These are phyloP conservation scores for Paecilomyces dactylethromorphus DNA, from an alignment of 2,329 filamentous ascomycete genomes.

Conservation along the genomic window DNA sequence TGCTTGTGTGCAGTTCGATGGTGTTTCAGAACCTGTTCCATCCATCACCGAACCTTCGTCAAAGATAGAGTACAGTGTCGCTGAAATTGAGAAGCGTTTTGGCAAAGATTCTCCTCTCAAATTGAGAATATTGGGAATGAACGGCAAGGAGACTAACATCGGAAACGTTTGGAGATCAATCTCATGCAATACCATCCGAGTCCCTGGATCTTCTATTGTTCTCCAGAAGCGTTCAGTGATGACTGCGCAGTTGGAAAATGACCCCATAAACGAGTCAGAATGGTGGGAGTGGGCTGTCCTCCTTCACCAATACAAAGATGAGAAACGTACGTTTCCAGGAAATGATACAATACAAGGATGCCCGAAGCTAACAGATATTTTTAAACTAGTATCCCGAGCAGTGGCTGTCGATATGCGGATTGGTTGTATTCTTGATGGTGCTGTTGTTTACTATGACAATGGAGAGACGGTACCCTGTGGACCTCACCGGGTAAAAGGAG, in stretches of 20 bases:
- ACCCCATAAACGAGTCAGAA: background rate
- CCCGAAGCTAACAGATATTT: constrained; percentile 17
- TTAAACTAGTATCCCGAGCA: constrained; percentile 25
- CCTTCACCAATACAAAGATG: background rate
- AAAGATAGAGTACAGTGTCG: background rate
- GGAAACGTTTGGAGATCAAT: constrained; percentile 30
- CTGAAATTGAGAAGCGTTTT: constrained; percentile 13
- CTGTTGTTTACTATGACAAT: constrained; percentile 40
- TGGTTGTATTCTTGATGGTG: constrained; percentile 40
- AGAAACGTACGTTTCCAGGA: constrained; percentile 1
- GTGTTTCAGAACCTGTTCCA: constrained; percentile 9
- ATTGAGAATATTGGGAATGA: constrained; percentile 32
- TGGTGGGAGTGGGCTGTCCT: background rate
- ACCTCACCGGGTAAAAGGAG: constrained; percentile 17
- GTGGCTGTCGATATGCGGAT: constrained; percentile 40
- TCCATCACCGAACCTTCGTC: constrained; percentile 7
- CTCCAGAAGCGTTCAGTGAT: constrained; percentile 29
- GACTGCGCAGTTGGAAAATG: background rate
- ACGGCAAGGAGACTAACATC: constrained; percentile 31
- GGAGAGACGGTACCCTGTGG: constrained; percentile 40
- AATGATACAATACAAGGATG: constrained; percentile 13
- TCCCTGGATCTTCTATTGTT: constrained; percentile 33
- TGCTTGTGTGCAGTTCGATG: constrained; percentile 22
- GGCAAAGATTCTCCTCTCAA: constrained; percentile 20
- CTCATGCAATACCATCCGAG: constrained; percentile 23